Base-by-base conservation (phyloP, 441 rosid genomes). In the Gossypium gossypioides region DNA sequence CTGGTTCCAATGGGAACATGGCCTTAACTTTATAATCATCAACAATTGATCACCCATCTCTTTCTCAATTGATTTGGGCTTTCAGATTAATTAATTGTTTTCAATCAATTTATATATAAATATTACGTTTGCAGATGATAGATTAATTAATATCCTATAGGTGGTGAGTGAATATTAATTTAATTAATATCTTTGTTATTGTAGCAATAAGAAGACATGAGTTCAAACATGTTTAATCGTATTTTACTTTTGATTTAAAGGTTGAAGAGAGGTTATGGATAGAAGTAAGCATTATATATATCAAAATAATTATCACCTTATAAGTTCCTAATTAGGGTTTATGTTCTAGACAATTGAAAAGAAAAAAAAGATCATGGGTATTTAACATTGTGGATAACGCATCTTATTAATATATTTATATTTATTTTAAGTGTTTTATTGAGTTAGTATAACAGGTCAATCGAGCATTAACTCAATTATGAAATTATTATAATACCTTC, bases 1-100 rank as follows among this genome's bases (percentile, higher is more conserved):
- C 80, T 73, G 60, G 70, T 76, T 76, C 84, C 81, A 84, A 80
- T 77, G 73, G 72, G 78, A 85, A 85, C 82, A 71, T 52, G 72
- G 9, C 73, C 55, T 74, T 58, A 71, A 74, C 72, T 9, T 44
- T 54, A 13, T 55, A 6, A 40, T 69, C 46, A 52, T 50, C 74
- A 73, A 75, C 80, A 63, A 59, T 27, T 62, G 70, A 69, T 57
- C 56, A 25, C 46, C 55, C 19, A 7, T 21, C 21, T 46, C 15
- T 56, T 15, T 4, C 63, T 21, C 32, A 64, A 64, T 34, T 16
- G 19, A 21, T 32, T 21, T 40, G 69, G 52, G 3, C 12, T 3
- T 42, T 42, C 2, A 22, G 2, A 42, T 12, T 21, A 10, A 18
- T n/a, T 19, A 25, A 25, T 64, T 9, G 6, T 34, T 29, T 16